Conservation (phyloP, 306 rosid genomes). For the Dryas octopetala region DNA sequence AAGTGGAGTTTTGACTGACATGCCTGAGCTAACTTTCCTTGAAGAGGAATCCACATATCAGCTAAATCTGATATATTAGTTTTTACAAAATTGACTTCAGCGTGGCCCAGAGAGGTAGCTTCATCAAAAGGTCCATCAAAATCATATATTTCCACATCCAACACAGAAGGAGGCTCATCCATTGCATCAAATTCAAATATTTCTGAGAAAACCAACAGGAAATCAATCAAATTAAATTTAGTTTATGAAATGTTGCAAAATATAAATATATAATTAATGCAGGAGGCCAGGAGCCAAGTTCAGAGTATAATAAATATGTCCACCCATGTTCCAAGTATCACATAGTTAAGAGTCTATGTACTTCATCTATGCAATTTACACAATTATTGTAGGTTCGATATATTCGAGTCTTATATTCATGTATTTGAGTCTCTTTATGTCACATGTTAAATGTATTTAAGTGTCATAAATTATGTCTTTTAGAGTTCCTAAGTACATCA, state of each 20-base stretch:
- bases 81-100: conserved; percentile 82
- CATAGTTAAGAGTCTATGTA: too few species aligned
- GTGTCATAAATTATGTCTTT: too few species aligned
- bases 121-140: conserved; percentile 96
- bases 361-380: too few species aligned
- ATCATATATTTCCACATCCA: conserved; percentile 80
- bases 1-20: conserved; percentile 84
- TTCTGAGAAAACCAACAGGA: conserved; percentile 48
- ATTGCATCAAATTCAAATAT: conserved; percentile 97
- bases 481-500: too few species aligned
- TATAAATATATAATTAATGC: background rate
- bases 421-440: too few species aligned
- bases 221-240: conserved; percentile 21
- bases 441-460: too few species aligned
- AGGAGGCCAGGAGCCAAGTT: too few species aligned
- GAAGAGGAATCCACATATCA: conserved; percentile 87
- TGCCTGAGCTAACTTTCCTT: conserved; percentile 77
- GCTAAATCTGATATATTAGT: conserved; percentile 82
- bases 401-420: too few species aligned
- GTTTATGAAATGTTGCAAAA: conserved; percentile 5
- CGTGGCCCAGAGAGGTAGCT: conserved; percentile 66
- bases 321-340: too few species aligned
- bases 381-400: too few species aligned
- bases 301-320: too few species aligned
- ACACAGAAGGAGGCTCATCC: conserved; percentile 92